Evolutionary conservation across 192 early-diverging fungal species (phyloP).

Genomic region (Podila verticillata): DNA sequence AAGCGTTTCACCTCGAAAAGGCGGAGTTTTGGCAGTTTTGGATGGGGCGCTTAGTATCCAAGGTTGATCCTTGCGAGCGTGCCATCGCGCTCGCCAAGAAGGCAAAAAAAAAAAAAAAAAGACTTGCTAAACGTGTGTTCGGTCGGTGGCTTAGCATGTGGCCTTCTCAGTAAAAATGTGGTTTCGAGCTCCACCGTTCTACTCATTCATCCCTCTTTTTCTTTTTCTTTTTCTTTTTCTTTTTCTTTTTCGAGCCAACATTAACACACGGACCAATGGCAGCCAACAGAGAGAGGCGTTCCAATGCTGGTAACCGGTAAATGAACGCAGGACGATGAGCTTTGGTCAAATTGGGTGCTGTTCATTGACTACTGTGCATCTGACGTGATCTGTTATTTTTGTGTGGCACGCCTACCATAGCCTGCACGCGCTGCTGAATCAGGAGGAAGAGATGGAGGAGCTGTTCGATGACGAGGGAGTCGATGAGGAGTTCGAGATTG

Average conservation of each 20-base stretch:
- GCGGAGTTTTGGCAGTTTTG: no score
- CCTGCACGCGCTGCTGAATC: slow-evolving; percentile 58
- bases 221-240: not conserved
- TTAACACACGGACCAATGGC: slow-evolving; percentile 26
- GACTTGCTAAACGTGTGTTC: no score
- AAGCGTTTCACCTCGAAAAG: no score
- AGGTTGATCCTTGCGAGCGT: no score
- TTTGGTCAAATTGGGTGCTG: not conserved
- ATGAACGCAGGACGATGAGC: not conserved
- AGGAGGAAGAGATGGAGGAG: slow-evolving; percentile 65
- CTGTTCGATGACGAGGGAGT: slow-evolving; percentile 61
- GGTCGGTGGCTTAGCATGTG: no score
- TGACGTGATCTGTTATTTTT: not conserved
- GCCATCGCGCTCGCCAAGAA: no score
- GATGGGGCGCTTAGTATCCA: no score
- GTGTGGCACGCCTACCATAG: slow-evolving; percentile 23
- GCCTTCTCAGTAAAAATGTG: no score
- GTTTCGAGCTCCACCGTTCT: no score
- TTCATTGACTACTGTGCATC: not conserved
- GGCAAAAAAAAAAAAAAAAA: no score
- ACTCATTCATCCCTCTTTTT: no score
- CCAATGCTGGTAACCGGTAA: slow-evolving; percentile 60
- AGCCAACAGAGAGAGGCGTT: slow-evolving; percentile 45
- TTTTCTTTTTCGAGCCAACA: not conserved
- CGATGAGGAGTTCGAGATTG: slow-evolving; percentile 59